Evolutionary conservation across 2,329 filamentous ascomycete genomes (phyloP), one percentile per base, ranked within the genome.

Genomic region (Clarireedia homoeocarpa): DNA sequence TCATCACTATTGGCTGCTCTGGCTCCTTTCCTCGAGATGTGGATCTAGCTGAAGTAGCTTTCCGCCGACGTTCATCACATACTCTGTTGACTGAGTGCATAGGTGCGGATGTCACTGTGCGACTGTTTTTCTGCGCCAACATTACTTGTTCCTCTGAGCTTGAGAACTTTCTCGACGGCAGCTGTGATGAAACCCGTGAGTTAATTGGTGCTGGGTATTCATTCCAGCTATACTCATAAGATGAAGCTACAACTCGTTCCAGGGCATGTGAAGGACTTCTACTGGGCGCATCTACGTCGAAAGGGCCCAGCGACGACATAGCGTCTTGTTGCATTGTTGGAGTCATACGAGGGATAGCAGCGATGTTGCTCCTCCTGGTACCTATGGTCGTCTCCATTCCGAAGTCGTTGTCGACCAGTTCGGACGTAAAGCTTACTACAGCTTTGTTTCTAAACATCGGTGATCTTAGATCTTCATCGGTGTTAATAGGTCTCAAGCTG

Each of bases 391-490:
- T 40, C 10, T 49, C n/a, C 7, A 9, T 27, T 40, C 27, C 23
- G 15, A 38, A 26, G 30, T 62, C 57, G 36, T 60, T 61, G 42
- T 60, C 56, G 36, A 63, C 30, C 9, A 59, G 51, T 10, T 58
- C 46, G 9, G 59, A 26, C 39, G 55, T 58, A 58, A 62, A 66
- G 24, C 53, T 58, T 9, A 66, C 44, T 23, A 42, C 34, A 24
- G 26, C 36, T 24, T 48, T 53, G 5, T 53, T 34, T 23, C 23
- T 40, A 9, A 40, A 24, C 10, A 34, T 44, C 24, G 42, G 42
- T 12, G 44, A 23, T 6, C 34, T 53, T 40, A n/a, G 34, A 23
- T n/a, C 14, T 23, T 20, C 23, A 14, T 34, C n/a, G n/a, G 44
- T 9, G 14, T 5, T 36, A 4, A 50, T 23, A 24, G 38, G 14